Conservation (phyloP, 2,329 filamentous ascomycete genomes). For the Fusarium longipes region DNA sequence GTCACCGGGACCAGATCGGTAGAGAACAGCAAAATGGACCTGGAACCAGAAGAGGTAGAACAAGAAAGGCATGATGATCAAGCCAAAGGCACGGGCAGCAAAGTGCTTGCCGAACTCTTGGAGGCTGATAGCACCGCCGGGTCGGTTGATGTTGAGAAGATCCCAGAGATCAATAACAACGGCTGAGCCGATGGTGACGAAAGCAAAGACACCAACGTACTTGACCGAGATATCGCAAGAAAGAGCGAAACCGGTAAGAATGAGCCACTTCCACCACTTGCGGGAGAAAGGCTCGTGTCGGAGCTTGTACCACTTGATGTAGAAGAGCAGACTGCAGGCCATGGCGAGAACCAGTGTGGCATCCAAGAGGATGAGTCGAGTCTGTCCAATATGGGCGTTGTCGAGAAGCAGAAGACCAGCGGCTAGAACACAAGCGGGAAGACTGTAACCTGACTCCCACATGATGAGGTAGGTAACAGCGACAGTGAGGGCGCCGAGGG, state of each 20-base stretch:
- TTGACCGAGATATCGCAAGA: slow-evolving; percentile 99
- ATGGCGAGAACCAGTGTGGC: slow-evolving; percentile 95
- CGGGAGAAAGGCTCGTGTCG: slow-evolving; percentile 88
- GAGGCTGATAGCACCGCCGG: slow-evolving; percentile 81
- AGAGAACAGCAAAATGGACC: slow-evolving; percentile 94
- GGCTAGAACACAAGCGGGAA: slow-evolving; percentile 90
- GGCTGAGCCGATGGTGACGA: slow-evolving; percentile 94
- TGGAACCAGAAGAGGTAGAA: slow-evolving; percentile 99
- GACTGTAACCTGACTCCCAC: slow-evolving; percentile 99
- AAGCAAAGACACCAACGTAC: slow-evolving; percentile 96
- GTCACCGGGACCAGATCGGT: slow-evolving; percentile 89
- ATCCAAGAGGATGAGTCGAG: slow-evolving; percentile 92
- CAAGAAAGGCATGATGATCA: slow-evolving; percentile 92
- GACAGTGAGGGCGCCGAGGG: slow-evolving; percentile 91
- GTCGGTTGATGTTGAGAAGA: slow-evolving; percentile 87
- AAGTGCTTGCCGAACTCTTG: slow-evolving; percentile 90
- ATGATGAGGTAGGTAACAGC: slow-evolving; percentile 96
- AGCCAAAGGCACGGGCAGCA: slow-evolving; percentile 81
- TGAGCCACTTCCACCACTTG: slow-evolving; percentile 99
- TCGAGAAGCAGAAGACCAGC: slow-evolving; percentile 91
- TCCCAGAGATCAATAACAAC: slow-evolving; percentile 97
- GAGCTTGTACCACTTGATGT: slow-evolving; percentile 98
- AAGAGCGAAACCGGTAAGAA: slow-evolving; percentile 91
- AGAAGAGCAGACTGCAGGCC: slow-evolving; percentile 92
- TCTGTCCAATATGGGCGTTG: slow-evolving; percentile 98